Conservation (phyloP, 768 basidiomycete species). For the Strobilomyces confusus region DNA sequence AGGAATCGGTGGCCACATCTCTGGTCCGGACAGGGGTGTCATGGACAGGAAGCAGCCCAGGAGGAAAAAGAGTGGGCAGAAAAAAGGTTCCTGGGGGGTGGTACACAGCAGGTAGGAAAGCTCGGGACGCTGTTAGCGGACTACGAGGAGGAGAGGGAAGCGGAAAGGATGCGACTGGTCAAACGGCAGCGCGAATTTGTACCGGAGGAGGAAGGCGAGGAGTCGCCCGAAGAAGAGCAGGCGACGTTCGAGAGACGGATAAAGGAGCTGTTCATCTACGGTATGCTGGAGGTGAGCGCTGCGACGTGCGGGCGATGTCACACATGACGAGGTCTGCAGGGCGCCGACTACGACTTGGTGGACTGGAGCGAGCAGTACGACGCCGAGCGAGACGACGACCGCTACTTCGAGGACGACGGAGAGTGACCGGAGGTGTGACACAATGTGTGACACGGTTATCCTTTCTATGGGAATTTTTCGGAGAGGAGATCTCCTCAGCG, state of each 20-base stretch:
- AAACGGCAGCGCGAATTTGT: constrained; percentile 48
- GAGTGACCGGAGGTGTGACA: constrained; percentile 23
- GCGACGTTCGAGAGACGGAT: constrained; percentile 55
- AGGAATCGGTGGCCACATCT: constrained; percentile 60
- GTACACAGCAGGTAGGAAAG: constrained; percentile 60
- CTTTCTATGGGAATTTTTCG: constrained; percentile 18
- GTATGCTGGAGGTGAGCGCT: constrained; percentile 60
- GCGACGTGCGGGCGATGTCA: not conserved
- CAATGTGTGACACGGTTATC: not conserved
- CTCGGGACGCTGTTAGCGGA: constrained; percentile 60
- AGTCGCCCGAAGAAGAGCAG: constrained; percentile 48
- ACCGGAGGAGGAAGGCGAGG: constrained; percentile 62
- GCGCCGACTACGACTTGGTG: constrained; percentile 62
- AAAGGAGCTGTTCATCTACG: constrained; percentile 73
- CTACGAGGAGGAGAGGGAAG: constrained; percentile 78
- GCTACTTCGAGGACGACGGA: constrained; percentile 67
- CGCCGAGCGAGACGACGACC: constrained; percentile 52
- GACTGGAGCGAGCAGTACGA: constrained; percentile 78
- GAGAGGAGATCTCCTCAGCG: not conserved
- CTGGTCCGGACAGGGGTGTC: constrained; percentile 55
- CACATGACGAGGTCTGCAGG: constrained; percentile 36
- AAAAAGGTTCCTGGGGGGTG: constrained; percentile 54
- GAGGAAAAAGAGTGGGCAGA: constrained; percentile 74
- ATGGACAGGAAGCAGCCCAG: constrained; percentile 47
- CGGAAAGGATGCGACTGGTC: constrained; percentile 50